A percentile compares a stretch with the other conserved stretches of the same genome.
phyloP scores from a whole-genome alignment of 2,329 filamentous ascomycete species.

The Aureobasidium pullulans region DNA sequence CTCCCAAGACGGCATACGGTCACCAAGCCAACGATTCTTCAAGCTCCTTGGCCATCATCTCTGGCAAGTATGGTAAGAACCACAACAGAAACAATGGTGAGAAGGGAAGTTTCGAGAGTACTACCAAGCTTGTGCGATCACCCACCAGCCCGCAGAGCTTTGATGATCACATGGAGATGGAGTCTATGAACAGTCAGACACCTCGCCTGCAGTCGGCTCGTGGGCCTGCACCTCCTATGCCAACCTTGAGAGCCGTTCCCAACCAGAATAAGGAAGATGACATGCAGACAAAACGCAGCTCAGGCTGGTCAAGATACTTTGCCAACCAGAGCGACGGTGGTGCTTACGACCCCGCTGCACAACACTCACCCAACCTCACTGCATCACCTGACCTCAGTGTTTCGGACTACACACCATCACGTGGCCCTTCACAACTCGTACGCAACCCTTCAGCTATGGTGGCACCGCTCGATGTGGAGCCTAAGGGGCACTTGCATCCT shows the following conservation, averaged over 20 bases:
- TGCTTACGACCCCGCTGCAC: conserved; percentile 26
- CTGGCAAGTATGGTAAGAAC: conserved; percentile 48
- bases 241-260: background rate
- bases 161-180: conserved; percentile 11
- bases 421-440: background rate
- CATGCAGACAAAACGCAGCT: conserved; percentile 45
- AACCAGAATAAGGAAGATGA: conserved; percentile 27
- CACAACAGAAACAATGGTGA: conserved; percentile 36
- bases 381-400: conserved; percentile 24
- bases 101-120: conserved; percentile 52
- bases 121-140: conserved; percentile 51
- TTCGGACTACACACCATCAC: conserved; percentile 35
- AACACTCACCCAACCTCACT: conserved; percentile 24
- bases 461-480: conserved; percentile 57
- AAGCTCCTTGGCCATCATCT: conserved; percentile 41
- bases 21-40: conserved; percentile 22
- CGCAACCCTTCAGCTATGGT: conserved; percentile 49
- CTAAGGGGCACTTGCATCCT: conserved; percentile 39
- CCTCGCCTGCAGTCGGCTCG: conserved; percentile 24
- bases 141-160: conserved; percentile 25
- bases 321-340: conserved; percentile 28
- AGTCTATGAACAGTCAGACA: conserved; percentile 16
- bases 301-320: conserved; percentile 43
- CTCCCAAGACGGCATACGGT: background rate
- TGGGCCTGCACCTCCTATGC: conserved; percentile 22